Evolutionary conservation across 768 basidiomycete genomes (phyloP).

Genomic region (Auriscalpium orientale): DNA sequence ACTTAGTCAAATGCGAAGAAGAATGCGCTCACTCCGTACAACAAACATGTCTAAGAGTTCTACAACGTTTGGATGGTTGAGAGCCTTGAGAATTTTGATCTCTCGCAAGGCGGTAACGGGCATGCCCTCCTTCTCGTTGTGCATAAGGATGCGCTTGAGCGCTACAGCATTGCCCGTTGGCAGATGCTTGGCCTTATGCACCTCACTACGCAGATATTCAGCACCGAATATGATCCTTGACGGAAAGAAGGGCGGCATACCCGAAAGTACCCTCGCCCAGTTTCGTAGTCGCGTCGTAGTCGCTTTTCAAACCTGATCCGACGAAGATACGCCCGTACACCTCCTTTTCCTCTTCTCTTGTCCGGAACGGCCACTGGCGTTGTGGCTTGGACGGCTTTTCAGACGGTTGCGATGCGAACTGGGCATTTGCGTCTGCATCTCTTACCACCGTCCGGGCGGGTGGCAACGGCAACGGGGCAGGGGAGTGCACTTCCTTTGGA

Average conservation of each 20-base stretch:
- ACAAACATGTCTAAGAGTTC: slow-evolving; percentile 91
- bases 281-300: slow-evolving; percentile 80
- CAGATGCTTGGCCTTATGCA: slow-evolving; percentile 78
- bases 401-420: not conserved
- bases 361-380: slow-evolving; percentile 40
- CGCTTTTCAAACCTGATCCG: slow-evolving; percentile 63
- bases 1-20: not conserved
- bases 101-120: slow-evolving; percentile 95
- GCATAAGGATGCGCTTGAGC: slow-evolving; percentile 91
- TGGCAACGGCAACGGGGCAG: slow-evolving; percentile 1
- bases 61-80: slow-evolving; percentile 82
- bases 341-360: slow-evolving; percentile 55
- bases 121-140: slow-evolving; percentile 95
- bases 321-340: slow-evolving; percentile 62
- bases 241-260: slow-evolving; percentile 31
- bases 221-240: no score
- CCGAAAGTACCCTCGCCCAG: slow-evolving; percentile 97
- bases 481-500: slow-evolving; percentile 40
- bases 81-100: slow-evolving; percentile 90
- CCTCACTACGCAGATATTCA: slow-evolving; percentile 48
- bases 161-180: slow-evolving; percentile 62
- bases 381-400: not conserved
- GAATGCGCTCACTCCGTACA: slow-evolving; percentile 52
- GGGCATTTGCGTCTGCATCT: not conserved
- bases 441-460: slow-evolving; percentile 1